Conservation (phyloP, 257 asterid genomes). For the Paraleonurus japonicus region DNA sequence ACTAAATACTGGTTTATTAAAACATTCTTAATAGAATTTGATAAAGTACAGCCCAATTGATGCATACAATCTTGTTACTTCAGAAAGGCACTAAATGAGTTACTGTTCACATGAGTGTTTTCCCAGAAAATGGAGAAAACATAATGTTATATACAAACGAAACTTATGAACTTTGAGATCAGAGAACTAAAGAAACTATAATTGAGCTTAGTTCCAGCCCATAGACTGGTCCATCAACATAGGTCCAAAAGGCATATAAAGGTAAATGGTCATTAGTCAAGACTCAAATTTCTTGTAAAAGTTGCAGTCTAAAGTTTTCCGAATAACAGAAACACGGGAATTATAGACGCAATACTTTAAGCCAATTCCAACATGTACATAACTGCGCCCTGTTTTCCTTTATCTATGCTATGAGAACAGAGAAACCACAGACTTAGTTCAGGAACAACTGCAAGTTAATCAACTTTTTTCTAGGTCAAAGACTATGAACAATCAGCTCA, state of each 20-base stretch:
- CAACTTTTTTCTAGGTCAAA: neutral
- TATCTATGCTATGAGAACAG: neutral
- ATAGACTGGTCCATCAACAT: constrained; percentile 17
- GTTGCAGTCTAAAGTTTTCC: neutral
- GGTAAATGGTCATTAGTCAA: neutral
- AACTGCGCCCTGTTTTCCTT: neutral
- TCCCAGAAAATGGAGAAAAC: neutral
- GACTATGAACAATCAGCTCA: constrained; percentile 4
- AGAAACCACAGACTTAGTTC: neutral
- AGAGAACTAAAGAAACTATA: constrained; percentile 7
- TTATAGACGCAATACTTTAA: neutral
- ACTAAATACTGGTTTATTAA: neutral
- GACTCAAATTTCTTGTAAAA: constrained; percentile 5
- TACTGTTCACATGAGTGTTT: constrained; percentile 6
- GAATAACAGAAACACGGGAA: neutral
- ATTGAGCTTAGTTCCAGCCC: neutral
- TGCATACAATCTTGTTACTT: neutral
- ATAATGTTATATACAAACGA: neutral
- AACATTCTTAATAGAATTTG: neutral
- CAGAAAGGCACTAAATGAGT: constrained; percentile 3
- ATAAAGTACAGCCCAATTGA: constrained; percentile 3
- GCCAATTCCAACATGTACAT: neutral
- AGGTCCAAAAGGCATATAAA: constrained; percentile 5
- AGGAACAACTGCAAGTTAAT: neutral
- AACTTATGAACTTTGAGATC: neutral